Conservation (phyloP, 192 early-diverging fungal genomes). For the Umbelopsis ramanniana region DNA sequence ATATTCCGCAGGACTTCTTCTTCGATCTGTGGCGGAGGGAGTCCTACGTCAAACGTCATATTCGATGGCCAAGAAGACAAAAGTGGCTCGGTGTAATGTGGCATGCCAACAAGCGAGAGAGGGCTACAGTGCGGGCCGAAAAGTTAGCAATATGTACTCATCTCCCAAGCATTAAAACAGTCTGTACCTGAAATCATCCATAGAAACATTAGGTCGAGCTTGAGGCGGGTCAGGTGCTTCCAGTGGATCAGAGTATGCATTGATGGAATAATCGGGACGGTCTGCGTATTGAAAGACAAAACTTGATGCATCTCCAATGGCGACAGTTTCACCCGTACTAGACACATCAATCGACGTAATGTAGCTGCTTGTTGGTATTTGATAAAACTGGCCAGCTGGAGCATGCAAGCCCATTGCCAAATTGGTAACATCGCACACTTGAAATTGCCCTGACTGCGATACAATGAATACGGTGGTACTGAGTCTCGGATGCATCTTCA, state of each 20-base stretch:
- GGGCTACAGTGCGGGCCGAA: slow-evolving; percentile 49
- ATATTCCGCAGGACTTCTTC: slow-evolving; percentile 74
- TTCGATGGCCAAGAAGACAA: slow-evolving; percentile 78
- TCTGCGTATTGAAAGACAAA: slow-evolving; percentile 81
- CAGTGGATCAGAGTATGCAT: slow-evolving; percentile 62
- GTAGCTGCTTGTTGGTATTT: slow-evolving; percentile 60
- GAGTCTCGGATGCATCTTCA: slow-evolving; percentile 76
- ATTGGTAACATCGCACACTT: slow-evolving; percentile 67
- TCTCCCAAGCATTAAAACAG: no score
- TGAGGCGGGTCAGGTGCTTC: slow-evolving; percentile 55
- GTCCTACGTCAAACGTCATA: slow-evolving; percentile 71
- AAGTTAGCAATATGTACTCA: slow-evolving; percentile 8
- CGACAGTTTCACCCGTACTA: slow-evolving; percentile 74
- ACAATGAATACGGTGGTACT: slow-evolving; percentile 67
- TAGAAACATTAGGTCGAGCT: slow-evolving; percentile 43
- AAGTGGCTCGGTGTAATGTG: slow-evolving; percentile 75
- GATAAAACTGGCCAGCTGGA: slow-evolving; percentile 55
- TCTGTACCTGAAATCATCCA: slow-evolving; percentile 60
- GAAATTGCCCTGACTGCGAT: slow-evolving; percentile 71
- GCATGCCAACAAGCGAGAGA: slow-evolving; percentile 79
- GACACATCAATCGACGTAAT: slow-evolving; percentile 81
- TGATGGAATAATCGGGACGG: slow-evolving; percentile 65
- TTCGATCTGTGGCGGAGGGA: slow-evolving; percentile 75
- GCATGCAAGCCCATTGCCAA: slow-evolving; percentile 42
- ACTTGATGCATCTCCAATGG: slow-evolving; percentile 79